Evolutionary conservation across 768 basidiomycete genomes (phyloP).

Genomic region (Paxillus involutus): DNA sequence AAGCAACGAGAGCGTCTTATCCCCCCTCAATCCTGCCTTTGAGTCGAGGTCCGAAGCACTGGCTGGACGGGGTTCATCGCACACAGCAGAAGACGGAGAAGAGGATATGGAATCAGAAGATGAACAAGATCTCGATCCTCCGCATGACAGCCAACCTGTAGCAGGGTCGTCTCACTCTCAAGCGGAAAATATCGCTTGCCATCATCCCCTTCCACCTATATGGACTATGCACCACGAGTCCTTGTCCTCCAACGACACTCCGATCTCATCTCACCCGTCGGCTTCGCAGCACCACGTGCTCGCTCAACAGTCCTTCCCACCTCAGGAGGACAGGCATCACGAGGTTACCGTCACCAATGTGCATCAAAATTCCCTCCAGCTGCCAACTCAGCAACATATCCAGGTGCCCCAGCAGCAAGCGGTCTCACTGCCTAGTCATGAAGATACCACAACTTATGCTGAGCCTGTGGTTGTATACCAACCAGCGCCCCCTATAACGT

Average conservation of each 20-base stretch:
- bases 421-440: slow-evolving; percentile 28
- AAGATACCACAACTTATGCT: slow-evolving; percentile 24
- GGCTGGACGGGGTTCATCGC: slow-evolving; percentile 25
- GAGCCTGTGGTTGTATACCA: slow-evolving; percentile 34
- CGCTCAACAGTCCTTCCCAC: slow-evolving; percentile 29
- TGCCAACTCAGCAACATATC: slow-evolving; percentile 30
- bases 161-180: slow-evolving; percentile 33
- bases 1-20: slow-evolving; percentile 34
- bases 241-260: slow-evolving; percentile 24
- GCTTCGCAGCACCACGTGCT: slow-evolving; percentile 28
- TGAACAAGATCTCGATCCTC: slow-evolving; percentile 29
- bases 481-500: slow-evolving; percentile 29
- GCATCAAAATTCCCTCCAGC: slow-evolving; percentile 28
- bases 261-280: slow-evolving; percentile 32
- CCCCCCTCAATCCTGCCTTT: slow-evolving; percentile 42
- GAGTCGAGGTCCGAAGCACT: slow-evolving; percentile 31
- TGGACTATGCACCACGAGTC: slow-evolving; percentile 34
- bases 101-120: slow-evolving; percentile 39
- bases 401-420: slow-evolving; percentile 22
- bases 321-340: slow-evolving; percentile 27
- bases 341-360: slow-evolving; percentile 25
- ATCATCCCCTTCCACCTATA: slow-evolving; percentile 32
- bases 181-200: slow-evolving; percentile 20
- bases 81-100: slow-evolving; percentile 31
- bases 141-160: slow-evolving; percentile 23